Base-by-base conservation (phyloP, 257 asterid genomes). In the Solanum neorickii region DNA sequence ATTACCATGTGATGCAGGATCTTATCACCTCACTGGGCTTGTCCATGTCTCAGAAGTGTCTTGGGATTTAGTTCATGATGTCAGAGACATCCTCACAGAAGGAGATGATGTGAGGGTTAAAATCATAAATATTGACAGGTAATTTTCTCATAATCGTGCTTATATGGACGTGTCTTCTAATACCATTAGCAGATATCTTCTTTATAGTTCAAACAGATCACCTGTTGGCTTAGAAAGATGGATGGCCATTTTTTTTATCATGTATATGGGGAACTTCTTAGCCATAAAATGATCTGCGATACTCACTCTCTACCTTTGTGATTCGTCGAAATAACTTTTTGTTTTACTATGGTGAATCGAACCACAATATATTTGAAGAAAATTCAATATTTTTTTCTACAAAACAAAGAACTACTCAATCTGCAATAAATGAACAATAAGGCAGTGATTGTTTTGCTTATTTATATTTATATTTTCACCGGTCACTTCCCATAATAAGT, bases 41-140 rank as follows among this genome's bases (percentile, higher is more conserved):
- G 97, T 97, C 83, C 99, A 97, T 87, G 93, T 95, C 89, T 97
- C 99, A 8, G 99, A 97, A 90, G 98, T 97, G 56, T 97, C 99
- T 5, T 97, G 99, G 99, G 99, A 97, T 92, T 91, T 95, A 86
- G 97, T 97, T 86, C 99, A 94, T 83, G 99, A 97, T 66, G 95
- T 90, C 23, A 93, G 98, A 85, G 99, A 97, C 77, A 86, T 95
- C 84, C 93, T 97, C 59, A 77, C 93, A 2, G 98, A 91, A 91
- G 98, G 98, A 49, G 98, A 97, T 44, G 90, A 93, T 89, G 96
- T 94, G 93, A 93, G 91, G 83, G 99, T 94, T 87, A 97, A 95
- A 92, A 78, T 95, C 84, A 83, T 93, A 29, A 91, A 91, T 41
- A 87, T 95, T 52, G 98, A 97, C 88, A 93, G 98, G 99, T 97